Evolutionary conservation across 176 grass and related monocot genomes (phyloP).

Genomic region (maize (Zea mays)): Zm-B73-REFERENCE-NAM-5.0 NC_050102.1:122019501-122020000

Average conservation of each 20-base stretch:
- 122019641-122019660: slow-evolving; percentile 24
- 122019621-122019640: no score
- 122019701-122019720: not conserved
- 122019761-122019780: slow-evolving; percentile 12
- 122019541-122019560: no score
- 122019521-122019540: no score
- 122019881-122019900: not conserved
- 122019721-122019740: no score
- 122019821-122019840: not conserved
- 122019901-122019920: not conserved
- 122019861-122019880: not conserved
- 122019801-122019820: no score
- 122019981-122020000: slow-evolving; percentile 11
- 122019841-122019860: not conserved
- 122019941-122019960: not conserved
- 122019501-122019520: no score
- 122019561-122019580: no score
- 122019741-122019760: not conserved
- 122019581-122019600: no score
- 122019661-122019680: not conserved
- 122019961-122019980: no score
- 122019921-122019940: not conserved
- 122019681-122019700: not conserved
- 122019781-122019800: no score
- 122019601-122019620: no score